These are phyloP conservation scores for Oryza glumipatula DNA, from an alignment of 176 grass and related monocot genomes.

Conservation along the genomic window DNA sequence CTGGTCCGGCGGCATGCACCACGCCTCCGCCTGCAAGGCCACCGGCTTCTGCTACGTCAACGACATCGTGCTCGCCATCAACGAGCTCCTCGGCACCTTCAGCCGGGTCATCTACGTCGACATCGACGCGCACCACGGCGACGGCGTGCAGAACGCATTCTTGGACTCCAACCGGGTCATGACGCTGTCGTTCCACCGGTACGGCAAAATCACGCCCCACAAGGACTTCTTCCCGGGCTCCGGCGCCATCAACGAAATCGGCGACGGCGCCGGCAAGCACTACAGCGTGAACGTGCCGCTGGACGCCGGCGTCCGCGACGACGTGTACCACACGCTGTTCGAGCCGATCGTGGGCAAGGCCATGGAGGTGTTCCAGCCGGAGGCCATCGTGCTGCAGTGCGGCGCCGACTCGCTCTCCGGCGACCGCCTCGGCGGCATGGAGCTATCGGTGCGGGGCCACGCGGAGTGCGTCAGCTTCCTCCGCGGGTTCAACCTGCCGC, in stretches of 20 bases:
- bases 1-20: constrained; percentile 72
- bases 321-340: constrained; percentile 20
- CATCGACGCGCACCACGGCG: constrained; percentile 90
- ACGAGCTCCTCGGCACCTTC: constrained; percentile 46
- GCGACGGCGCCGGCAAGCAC: constrained; percentile 28
- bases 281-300: constrained; percentile 65
- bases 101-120: constrained; percentile 79
- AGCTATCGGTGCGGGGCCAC: constrained; percentile 65
- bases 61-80: constrained; percentile 73
- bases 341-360: neutral
- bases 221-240: constrained; percentile 53
- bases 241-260: constrained; percentile 41
- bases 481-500: constrained; percentile 36
- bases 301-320: constrained; percentile 54
- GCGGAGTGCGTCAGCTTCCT: constrained; percentile 22
- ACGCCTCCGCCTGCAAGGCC: constrained; percentile 51
- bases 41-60: constrained; percentile 79
- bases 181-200: constrained; percentile 71
- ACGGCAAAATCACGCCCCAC: neutral
- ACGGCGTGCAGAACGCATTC: constrained; percentile 68
- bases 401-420: constrained; percentile 49
- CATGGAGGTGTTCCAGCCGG: constrained; percentile 25
- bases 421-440: constrained; percentile 54
- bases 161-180: constrained; percentile 49
- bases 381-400: constrained; percentile 48